Evolutionary conservation across 768 basidiomycete species (phyloP), one percentile per base, ranked within the genome.

Genomic region (Collybia nuda): DNA sequence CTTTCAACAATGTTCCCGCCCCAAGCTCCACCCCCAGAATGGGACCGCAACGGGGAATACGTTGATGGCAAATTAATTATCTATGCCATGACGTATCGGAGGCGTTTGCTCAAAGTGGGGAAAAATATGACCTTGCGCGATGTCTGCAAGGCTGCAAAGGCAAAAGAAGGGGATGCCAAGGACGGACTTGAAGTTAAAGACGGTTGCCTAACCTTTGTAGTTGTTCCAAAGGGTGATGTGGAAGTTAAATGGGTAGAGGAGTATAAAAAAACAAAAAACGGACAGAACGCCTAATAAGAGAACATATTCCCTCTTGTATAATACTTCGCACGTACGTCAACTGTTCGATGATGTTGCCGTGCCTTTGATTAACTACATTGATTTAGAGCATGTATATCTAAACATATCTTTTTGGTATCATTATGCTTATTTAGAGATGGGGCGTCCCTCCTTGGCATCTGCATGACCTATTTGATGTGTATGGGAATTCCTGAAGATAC

Each of bases 141-240:
- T 59, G 86, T 96, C 3, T 86, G 85, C 57, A 69, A 67, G 8
- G 82, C 80, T 3, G 79, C 86, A 1, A 79, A 77, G 56, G 81
- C 67, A 17, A 85, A 81, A 65, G 76, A 76, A 15, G 84, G 79
- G 2, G 81, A 80, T 47, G 71, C 70, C 26, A 67, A 59, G 54
- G 95, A 98, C 63, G 94, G 96, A 1, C 64, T 98, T 45, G 90
- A 93, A 62, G 61, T 98, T 40, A 86, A 84, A 57, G 90, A 91
- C 56, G 88, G 88, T 3, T 92, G 87, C 58, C 63, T 96, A 59
- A 83, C 84, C 5, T 88, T 95, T 64, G 84, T 81, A 7, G 85
- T 91, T 11, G 62, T 95, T 49, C 89, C 87, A 1, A 90, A 81
- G 63, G 90, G 90, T 1, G 77, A 75, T 5, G 80, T 76, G 45